Base-by-base conservation (phyloP, 2,329 filamentous ascomycete species). In the Diplocarpon rosae region DNA sequence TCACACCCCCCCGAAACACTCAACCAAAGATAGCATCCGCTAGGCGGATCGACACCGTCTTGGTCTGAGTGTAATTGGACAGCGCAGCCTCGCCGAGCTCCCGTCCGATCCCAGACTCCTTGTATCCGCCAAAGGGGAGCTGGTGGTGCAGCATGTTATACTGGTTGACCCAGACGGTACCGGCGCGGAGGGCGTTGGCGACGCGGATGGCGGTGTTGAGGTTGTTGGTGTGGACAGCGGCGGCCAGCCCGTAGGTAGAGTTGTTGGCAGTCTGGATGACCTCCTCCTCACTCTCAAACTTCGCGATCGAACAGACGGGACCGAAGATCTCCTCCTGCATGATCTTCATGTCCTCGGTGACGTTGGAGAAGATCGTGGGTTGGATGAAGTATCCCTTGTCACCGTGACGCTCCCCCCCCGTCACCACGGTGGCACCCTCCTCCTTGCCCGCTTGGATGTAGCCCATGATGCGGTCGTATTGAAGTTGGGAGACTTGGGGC, bases 261-360 rank as follows among this genome's bases (percentile, higher is more conserved):
- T 67, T 66, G 70, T 85, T 84, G 47, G 69, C 78, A 39, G 75
- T 64, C 57, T 69, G 68, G 65, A 85, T 73, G 48, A 72, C 75
- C 39, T 85, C 80, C 41, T 78, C 79, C 65, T 80, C 75, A 57
- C 70, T 76, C 66, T 76, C 76, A 69, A 85, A 84, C 66, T 83
- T 84, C 63, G 75, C 69, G 60, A 85, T 78, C 50, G 76, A 70
- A 69, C 78, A 82, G 52, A 85, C 80, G 32, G 80, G 80, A 47
- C 80, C 80, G 63, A 85, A 85, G 64, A 85, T 83, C 64, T 85
- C 80, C 63, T 84, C 79, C 65, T 82, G 74, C 62, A 80, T 73
- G 57, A 85, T 84, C 71, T 79, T 82, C 79, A 84, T 84, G 63
- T 83, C 73, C 51, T 78, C 72, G 37, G 70, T 75, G 52, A 84